A percentile compares a stretch with the other conserved stretches of the same genome.
phyloP scores from a whole-genome alignment of 768 basidiomycete genomes.

The Pleurotus djamor region DNA sequence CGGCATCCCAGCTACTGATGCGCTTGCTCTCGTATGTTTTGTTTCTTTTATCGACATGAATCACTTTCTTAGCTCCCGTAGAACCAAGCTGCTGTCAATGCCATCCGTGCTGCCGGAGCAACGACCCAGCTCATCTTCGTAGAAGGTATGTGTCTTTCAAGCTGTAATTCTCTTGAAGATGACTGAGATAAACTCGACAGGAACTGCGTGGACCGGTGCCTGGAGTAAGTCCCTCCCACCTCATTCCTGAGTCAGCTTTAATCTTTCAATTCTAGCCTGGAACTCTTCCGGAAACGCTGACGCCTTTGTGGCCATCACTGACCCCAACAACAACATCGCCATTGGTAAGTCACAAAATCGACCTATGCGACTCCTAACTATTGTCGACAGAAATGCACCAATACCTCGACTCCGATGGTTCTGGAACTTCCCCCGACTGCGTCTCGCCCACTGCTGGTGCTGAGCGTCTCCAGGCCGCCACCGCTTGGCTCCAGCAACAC shows the following conservation, averaged over 20 bases:
- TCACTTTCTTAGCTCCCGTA: conserved; percentile 13
- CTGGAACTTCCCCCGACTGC: conserved; percentile 50
- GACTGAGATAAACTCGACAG: conserved; percentile 4
- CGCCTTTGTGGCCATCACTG: conserved; percentile 50
- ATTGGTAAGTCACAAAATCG: conserved; percentile 34
- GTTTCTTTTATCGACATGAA: not conserved
- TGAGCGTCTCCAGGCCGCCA: conserved; percentile 54
- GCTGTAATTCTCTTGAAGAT: not conserved
- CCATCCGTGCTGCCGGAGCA: conserved; percentile 61
- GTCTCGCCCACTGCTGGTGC: conserved; percentile 59
- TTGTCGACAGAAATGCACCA: conserved; percentile 57
- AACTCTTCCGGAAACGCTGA: conserved; percentile 52
- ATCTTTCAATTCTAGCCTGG: conserved; percentile 37
- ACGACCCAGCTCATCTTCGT: conserved; percentile 53
- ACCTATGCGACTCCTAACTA: not conserved
- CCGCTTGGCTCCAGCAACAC: conserved; percentile 55
- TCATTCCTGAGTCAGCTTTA: not conserved
- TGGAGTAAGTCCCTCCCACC: conserved; percentile 37
- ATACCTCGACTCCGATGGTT: conserved; percentile 66
- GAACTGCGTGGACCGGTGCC: conserved; percentile 50
- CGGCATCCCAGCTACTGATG: conserved; percentile 49
- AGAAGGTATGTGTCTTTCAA: conserved; percentile 25
- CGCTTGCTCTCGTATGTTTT: conserved; percentile 41
- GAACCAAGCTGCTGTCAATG: conserved; percentile 68
- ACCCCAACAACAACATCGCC: conserved; percentile 62